Evolutionary conservation across 768 basidiomycete species (phyloP), one percentile per base, ranked within the genome.

Genomic region (Fomitopsis serialis): DNA sequence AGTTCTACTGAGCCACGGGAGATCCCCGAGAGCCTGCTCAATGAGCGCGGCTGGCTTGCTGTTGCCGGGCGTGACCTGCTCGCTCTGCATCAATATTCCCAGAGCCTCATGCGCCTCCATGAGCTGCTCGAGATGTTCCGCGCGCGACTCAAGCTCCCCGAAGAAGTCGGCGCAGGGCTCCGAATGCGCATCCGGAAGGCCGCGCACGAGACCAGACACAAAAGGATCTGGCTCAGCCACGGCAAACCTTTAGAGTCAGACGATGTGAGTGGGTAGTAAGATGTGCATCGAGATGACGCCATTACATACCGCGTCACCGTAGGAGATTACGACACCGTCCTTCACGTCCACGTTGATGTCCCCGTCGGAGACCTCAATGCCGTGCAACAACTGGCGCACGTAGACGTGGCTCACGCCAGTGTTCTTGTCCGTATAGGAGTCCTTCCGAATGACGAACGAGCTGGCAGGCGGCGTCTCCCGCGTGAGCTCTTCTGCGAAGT

Each of bases 321-420:
- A 92, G 1, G 92, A 94, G 45, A 98, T 64, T 19, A 98, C 79
- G 60, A 78, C 71, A 42, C 91, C 93, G 51, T 89, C 80, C 70
- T 85, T 85, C 69, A 98, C 75, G 74, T 98, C 97, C 65, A 99
- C 71, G 68, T 98, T 98, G 74, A 97, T 81, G 69, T 97, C 88
- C 25, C 89, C 91, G 63, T 97, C 92, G 11, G 80, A 78, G 15
- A 99, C 92, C 64, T 95, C 91, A 42, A 96, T 73, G 13, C 92
- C 93, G 54, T 89, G 84, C 62, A 94, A 72, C 53, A 89, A 57
- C 72, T 99, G 95, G 59, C 86, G 80, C 56, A 87, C 84, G 66
- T 95, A 95, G 61, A 93, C 77, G 70, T 98, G 93, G 25, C 91
- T 87, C 48, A 97, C 78, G n/a, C 88, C 89, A 2, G 90, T 93